Conservation (phyloP, 2,329 filamentous ascomycete genomes). For the Arachnopeziza araneosa region DNA sequence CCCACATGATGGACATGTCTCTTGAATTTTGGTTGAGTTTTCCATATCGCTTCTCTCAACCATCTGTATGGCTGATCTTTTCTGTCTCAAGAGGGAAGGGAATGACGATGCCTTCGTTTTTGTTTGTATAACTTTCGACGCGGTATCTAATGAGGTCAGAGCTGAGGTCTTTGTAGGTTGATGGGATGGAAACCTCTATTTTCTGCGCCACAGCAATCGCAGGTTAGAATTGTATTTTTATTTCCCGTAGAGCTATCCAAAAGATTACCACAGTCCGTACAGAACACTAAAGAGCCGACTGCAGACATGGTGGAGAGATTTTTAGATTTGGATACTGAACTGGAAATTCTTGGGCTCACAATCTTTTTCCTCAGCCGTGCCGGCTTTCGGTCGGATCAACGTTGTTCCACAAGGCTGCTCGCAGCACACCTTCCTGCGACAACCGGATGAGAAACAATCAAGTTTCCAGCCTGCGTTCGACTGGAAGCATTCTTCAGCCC, state of each 20-base stretch:
- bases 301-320: constrained; percentile 59
- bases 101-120: constrained; percentile 86
- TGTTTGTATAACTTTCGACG: constrained; percentile 71
- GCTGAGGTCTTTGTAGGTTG: neutral
- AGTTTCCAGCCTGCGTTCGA: neutral
- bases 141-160: constrained; percentile 47
- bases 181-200: constrained; percentile 61
- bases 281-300: constrained; percentile 71
- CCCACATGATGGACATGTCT: constrained; percentile 76
- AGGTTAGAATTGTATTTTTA: constrained; percentile 68
- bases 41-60: constrained; percentile 72
- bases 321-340: neutral
- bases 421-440: constrained; percentile 73
- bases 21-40: constrained; percentile 62
- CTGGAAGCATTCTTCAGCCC: neutral
- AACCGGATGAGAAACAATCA: neutral
- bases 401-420: constrained; percentile 87
- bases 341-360: neutral
- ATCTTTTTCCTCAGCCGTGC: neutral
- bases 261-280: constrained; percentile 5
- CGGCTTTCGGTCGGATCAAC: constrained; percentile 91
- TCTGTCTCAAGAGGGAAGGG: constrained; percentile 81
- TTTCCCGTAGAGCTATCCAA: constrained; percentile 42
- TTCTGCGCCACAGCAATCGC: constrained; percentile 79
- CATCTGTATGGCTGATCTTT: constrained; percentile 78